Evolutionary conservation across 2,329 filamentous ascomycete genomes (phyloP).

Genomic region (Lasiodiplodia theobromae): DNA sequence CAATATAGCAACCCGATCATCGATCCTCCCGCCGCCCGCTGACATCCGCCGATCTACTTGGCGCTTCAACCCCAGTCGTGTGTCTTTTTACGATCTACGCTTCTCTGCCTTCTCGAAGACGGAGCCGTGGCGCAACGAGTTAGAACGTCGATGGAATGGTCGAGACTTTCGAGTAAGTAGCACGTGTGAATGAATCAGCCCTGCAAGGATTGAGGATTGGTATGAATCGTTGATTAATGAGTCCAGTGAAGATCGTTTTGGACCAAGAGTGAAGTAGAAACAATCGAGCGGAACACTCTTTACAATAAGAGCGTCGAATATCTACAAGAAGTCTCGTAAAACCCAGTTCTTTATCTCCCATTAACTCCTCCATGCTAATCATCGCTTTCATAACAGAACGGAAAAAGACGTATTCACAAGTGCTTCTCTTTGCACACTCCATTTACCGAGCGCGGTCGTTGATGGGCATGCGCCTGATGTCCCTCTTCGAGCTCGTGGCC

Average conservation of each 20-base stretch:
- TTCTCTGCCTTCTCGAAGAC: not conserved
- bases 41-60: not conserved
- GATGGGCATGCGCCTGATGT: slow-evolving; percentile 8
- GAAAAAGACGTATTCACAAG: not conserved
- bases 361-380: not conserved
- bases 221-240: not conserved
- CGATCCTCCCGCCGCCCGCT: not conserved
- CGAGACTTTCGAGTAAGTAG: not conserved
- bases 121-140: not conserved
- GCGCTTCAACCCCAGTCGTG: not conserved
- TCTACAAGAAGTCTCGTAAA: not conserved
- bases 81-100: not conserved
- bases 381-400: not conserved
- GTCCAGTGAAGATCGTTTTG: not conserved
- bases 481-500: slow-evolving; percentile 6
- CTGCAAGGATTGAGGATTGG: not conserved
- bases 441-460: slow-evolving; percentile 22
- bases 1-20: slow-evolving; percentile 23
- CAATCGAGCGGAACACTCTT: not conserved
- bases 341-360: not conserved
- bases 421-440: not conserved
- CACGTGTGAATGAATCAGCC: not conserved
- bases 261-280: not conserved
- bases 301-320: slow-evolving; percentile 1
- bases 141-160: not conserved